Percentiles rank a stretch among this genome's conserved stretches.
Evolutionary conservation across 345 rosid genomes (phyloP).

Genomic region (Abelmoschus esculentus): DNA sequence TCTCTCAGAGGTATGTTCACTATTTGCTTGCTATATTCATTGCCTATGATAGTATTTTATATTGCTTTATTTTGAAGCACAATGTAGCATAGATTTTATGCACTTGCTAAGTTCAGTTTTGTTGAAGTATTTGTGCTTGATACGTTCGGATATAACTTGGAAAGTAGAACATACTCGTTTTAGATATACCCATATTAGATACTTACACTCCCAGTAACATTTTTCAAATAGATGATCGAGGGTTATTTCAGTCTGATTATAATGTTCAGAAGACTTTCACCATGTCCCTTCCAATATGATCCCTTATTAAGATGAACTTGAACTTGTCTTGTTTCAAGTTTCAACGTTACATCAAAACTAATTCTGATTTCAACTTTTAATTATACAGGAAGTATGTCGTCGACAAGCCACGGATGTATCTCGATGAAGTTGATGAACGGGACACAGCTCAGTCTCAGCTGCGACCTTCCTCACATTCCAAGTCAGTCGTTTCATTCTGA

Average conservation of each 20-base stretch:
- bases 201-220: background rate
- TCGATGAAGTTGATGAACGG: constrained; percentile 46
- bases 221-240: background rate
- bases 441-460: constrained; percentile 51
- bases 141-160: background rate
- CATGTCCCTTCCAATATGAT: background rate
- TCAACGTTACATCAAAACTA: background rate
- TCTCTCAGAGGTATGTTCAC: constrained; percentile 43
- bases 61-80: background rate
- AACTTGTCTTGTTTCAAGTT: background rate
- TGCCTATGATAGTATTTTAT: background rate
- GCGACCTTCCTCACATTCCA: constrained; percentile 39
- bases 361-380: constrained; percentile 14
- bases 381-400: constrained; percentile 38
- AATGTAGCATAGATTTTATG: background rate
- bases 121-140: background rate
- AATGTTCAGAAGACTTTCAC: background rate
- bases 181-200: background rate
- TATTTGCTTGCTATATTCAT: background rate
- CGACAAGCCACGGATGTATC: constrained; percentile 22
- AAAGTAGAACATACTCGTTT: background rate
- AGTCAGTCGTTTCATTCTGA: constrained; percentile 55
- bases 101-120: too few species aligned
- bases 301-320: background rate
- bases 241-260: background rate